phyloP scores from a whole-genome alignment of 192 early-diverging fungal genomes.

The Podila verticillata region DNA sequence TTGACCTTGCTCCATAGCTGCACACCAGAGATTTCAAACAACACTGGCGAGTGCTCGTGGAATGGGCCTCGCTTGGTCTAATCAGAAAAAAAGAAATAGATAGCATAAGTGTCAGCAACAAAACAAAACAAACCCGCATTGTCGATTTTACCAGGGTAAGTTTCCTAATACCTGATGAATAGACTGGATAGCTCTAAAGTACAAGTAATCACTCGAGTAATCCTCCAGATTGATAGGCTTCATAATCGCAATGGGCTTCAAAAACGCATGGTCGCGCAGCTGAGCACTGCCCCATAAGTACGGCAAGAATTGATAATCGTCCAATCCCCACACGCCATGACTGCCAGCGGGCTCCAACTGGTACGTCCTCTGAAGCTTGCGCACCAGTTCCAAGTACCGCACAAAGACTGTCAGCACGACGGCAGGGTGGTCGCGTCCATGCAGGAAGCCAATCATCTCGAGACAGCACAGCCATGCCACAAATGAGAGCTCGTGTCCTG shows the following conservation, averaged over 20 bases:
- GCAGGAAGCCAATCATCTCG: conserved; percentile 71
- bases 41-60: conserved; percentile 91
- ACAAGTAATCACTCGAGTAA: conserved; percentile 82
- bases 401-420: conserved; percentile 80
- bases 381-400: conserved; percentile 82
- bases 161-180: conserved; percentile 70
- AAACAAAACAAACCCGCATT: not conserved
- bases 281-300: conserved; percentile 95
- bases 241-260: conserved; percentile 81
- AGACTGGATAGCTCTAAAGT: conserved; percentile 84
- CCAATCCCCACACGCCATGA: conserved; percentile 97
- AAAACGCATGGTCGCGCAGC: conserved; percentile 73
- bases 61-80: conserved; percentile 69
- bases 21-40: conserved; percentile 92
- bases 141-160: not conserved
- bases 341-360: conserved; percentile 94
- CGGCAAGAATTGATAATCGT: conserved; percentile 97
- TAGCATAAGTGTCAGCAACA: not conserved
- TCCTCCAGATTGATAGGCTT: conserved; percentile 66
- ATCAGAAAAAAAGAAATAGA: not conserved
- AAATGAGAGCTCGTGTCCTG: conserved; percentile 95
- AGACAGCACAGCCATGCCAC: conserved; percentile 86
- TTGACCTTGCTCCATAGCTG: conserved; percentile 93
- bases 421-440: conserved; percentile 71
- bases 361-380: conserved; percentile 84